phyloP scores from a whole-genome alignment of 345 rosid species.

The Citrus hindsii region DNA sequence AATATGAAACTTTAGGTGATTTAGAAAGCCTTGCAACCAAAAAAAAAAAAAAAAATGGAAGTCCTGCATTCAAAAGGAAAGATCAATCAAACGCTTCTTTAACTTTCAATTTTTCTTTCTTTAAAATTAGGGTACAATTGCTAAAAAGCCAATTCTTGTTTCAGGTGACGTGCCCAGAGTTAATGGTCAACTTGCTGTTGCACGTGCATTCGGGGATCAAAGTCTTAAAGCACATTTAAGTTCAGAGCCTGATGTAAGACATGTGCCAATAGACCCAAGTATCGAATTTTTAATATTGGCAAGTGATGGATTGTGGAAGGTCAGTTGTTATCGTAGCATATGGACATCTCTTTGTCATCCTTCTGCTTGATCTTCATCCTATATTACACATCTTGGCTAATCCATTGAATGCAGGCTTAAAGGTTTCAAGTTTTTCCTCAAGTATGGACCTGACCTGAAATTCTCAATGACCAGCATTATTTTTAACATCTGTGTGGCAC shows the following conservation, averaged over 20 bases:
- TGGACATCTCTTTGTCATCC: neutral
- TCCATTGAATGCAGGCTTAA: neutral
- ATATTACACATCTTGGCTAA: neutral
- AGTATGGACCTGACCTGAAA: neutral
- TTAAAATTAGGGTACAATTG: neutral
- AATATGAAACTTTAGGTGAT: neutral
- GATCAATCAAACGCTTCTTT: no score
- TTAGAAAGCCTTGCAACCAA: neutral
- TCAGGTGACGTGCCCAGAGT: constrained; percentile 64
- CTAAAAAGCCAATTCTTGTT: constrained; percentile 18
- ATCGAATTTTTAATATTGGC: constrained; percentile 52
- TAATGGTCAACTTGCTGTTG: constrained; percentile 60
- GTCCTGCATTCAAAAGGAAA: neutral
- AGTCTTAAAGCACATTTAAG: constrained; percentile 61
- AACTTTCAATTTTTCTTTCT: no score
- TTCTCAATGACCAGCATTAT: neutral
- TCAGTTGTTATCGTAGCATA: constrained; percentile 27
- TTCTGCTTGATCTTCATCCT: neutral
- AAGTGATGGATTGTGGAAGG: constrained; percentile 68
- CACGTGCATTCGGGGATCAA: constrained; percentile 61
- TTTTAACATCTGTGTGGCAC: neutral
- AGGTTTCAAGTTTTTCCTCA: neutral
- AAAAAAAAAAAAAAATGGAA: no score
- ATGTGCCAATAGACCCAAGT: constrained; percentile 39
- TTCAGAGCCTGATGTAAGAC: constrained; percentile 49